Percentiles rank a stretch among this genome's conserved stretches.
Evolutionary conservation across 176 grass and related monocot species (phyloP).

Genomic region (Olyra latifolia): DNA sequence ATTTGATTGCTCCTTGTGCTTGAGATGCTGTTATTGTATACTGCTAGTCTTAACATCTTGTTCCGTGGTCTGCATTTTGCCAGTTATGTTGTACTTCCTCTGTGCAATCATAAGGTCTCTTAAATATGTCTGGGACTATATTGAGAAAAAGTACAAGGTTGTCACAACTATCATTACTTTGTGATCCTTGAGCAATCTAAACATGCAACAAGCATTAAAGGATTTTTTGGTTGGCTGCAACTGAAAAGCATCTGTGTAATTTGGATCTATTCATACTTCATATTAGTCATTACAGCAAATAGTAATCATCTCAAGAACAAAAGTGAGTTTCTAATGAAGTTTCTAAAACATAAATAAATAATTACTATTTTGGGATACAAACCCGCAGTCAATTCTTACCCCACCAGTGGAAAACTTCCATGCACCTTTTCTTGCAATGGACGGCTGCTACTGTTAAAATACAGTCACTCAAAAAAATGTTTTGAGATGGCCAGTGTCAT

Average conservation of each 20-base stretch:
- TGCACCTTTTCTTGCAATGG: neutral
- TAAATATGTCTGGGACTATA: constrained; percentile 15
- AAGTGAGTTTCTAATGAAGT: neutral
- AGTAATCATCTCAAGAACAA: neutral
- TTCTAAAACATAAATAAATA: neutral
- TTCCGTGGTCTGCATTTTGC: neutral
- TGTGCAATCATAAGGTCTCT: neutral
- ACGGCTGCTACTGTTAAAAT: neutral
- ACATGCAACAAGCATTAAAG: neutral
- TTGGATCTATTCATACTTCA: neutral
- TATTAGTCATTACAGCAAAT: neutral
- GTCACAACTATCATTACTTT: constrained; percentile 5
- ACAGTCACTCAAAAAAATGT: neutral
- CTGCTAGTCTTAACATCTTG: neutral
- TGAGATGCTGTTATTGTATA: neutral
- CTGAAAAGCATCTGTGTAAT: neutral
- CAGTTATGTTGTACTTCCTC: constrained; percentile 11
- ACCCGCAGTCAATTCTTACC: neutral
- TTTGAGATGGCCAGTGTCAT: neutral
- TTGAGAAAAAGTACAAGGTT: neutral
- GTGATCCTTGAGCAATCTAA: constrained; percentile 22
- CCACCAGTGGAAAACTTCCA: neutral
- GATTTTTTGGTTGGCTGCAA: neutral
- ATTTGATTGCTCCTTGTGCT: neutral
- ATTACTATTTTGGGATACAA: neutral